phyloP scores from a whole-genome alignment of 2,329 filamentous ascomycete species.

The Basipetospora sp. region DNA sequence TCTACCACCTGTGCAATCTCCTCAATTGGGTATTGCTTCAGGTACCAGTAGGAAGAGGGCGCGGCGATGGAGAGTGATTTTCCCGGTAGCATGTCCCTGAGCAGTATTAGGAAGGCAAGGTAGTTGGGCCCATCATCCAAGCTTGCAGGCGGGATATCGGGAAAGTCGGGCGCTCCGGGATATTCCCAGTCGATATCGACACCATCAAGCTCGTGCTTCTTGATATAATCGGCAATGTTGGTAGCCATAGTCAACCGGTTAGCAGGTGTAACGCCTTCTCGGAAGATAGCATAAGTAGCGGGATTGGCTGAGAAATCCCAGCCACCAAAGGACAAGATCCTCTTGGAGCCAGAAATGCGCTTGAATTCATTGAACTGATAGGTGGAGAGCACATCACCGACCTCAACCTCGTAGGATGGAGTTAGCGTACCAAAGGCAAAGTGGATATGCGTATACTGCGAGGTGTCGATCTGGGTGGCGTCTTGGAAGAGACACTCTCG shows the following conservation, averaged over 20 bases:
- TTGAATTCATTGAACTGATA: constrained; percentile 18
- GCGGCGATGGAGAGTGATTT: constrained; percentile 23
- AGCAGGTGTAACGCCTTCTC: constrained; percentile 10
- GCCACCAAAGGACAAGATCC: constrained; percentile 22
- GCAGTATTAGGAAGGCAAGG: constrained; percentile 15
- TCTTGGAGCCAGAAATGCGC: constrained; percentile 14
- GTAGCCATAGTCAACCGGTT: constrained; percentile 16
- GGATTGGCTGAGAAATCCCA: constrained; percentile 19
- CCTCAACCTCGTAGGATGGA: constrained; percentile 9
- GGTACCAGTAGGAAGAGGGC: constrained; percentile 25
- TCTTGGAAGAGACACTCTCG: constrained; percentile 19
- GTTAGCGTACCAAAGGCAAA: constrained; percentile 19
- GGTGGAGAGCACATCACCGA: constrained; percentile 7
- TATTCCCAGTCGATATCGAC: constrained; percentile 35
- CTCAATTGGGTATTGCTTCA: constrained; percentile 20
- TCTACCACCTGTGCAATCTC: constrained; percentile 17
- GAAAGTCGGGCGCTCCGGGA: constrained; percentile 14
- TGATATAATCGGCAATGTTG: constrained; percentile 17
- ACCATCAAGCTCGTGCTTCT: constrained; percentile 19
- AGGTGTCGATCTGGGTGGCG: constrained; percentile 6
- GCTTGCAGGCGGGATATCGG: constrained; percentile 16
- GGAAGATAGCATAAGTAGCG: constrained; percentile 14
- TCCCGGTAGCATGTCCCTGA: constrained; percentile 2
- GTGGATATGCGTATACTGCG: constrained; percentile 19
- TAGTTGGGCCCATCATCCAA: constrained; percentile 18